phyloP scores from a whole-genome alignment of 768 basidiomycete genomes.

The Xanthoconium stramineum region DNA sequence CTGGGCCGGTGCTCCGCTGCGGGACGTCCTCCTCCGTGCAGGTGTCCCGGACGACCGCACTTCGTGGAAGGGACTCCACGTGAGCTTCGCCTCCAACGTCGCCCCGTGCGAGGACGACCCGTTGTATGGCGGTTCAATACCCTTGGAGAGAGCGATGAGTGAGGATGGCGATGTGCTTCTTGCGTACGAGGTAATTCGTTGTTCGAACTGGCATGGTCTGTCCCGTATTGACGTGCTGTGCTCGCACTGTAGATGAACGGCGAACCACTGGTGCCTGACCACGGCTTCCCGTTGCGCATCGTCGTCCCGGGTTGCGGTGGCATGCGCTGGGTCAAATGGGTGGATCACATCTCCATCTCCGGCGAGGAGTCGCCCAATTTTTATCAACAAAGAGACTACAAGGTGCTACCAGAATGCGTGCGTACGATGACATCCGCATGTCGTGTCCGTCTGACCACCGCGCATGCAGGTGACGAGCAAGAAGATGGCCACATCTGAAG shows the following conservation, averaged over 20 bases:
- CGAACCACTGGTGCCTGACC: conserved; percentile 52
- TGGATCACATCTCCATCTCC: conserved; percentile 57
- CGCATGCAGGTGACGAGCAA: conserved; percentile 23
- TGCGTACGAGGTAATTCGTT: conserved; percentile 51
- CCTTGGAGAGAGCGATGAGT: conserved; percentile 48
- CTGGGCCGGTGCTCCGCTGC: conserved; percentile 61
- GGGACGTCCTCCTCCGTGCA: conserved; percentile 49
- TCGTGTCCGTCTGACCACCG: not conserved
- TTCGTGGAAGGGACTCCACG: conserved; percentile 38
- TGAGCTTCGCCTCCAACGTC: conserved; percentile 58
- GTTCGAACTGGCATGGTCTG: no score
- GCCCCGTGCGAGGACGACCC: conserved; percentile 59
- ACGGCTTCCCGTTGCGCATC: conserved; percentile 64
- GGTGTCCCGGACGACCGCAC: conserved; percentile 33
- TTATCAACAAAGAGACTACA: conserved; percentile 74
- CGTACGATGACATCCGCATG: conserved; percentile 9
- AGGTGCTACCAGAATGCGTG: conserved; percentile 53
- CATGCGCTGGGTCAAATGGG: conserved; percentile 77
- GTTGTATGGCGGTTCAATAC: conserved; percentile 63
- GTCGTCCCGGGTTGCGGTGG: conserved; percentile 67
- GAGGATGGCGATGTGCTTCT: conserved; percentile 51
- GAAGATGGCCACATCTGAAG: conserved; percentile 22
- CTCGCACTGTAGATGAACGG: conserved; percentile 53
- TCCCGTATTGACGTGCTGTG: not conserved
- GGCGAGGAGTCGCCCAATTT: conserved; percentile 57